phyloP scores from a whole-genome alignment of 371 early-diverging fungal genomes.

The Mucor irregularis region DNA sequence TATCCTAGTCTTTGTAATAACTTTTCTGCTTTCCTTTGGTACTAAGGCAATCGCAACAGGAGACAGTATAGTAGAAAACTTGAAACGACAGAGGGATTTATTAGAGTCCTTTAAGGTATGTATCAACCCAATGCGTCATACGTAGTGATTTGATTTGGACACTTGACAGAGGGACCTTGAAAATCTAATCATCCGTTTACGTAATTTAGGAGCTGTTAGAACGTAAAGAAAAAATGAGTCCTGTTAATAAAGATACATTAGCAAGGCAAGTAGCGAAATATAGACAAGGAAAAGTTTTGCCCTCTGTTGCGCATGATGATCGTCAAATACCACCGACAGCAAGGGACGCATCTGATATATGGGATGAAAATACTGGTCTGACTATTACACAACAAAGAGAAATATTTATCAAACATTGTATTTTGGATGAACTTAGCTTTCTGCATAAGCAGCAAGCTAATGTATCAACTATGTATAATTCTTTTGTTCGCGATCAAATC shows the following conservation, averaged over 20 bases:
- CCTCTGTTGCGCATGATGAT: constrained; percentile 21
- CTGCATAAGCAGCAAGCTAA: constrained; percentile 44
- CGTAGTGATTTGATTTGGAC: too few species aligned
- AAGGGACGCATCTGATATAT: too few species aligned
- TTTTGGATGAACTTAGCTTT: constrained; percentile 34
- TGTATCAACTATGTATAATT: constrained; percentile 63
- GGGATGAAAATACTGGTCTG: constrained; percentile 22
- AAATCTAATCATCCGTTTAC: too few species aligned
- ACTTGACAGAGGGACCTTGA: too few species aligned
- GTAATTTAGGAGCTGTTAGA: constrained; percentile 28
- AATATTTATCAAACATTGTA: constrained; percentile 36
- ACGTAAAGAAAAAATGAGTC: constrained; percentile 23
- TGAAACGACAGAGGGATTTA: constrained; percentile 68
- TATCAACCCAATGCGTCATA: not conserved
- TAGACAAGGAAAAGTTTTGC: constrained; percentile 27
- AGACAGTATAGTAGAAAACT: constrained; percentile 59
- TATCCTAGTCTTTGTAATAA: not conserved
- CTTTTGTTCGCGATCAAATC: constrained; percentile 59
- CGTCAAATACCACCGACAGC: not conserved
- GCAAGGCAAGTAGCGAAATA: constrained; percentile 31
- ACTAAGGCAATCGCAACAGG: constrained; percentile 13
- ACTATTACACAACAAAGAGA: constrained; percentile 31
- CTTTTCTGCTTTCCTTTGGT: not conserved
- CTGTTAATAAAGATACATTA: constrained; percentile 32
- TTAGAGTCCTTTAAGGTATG: constrained; percentile 60